Evolutionary conservation across 1,284 basidiomycete genomes (phyloP).

Genomic region (Tilletia walkeri): DNA sequence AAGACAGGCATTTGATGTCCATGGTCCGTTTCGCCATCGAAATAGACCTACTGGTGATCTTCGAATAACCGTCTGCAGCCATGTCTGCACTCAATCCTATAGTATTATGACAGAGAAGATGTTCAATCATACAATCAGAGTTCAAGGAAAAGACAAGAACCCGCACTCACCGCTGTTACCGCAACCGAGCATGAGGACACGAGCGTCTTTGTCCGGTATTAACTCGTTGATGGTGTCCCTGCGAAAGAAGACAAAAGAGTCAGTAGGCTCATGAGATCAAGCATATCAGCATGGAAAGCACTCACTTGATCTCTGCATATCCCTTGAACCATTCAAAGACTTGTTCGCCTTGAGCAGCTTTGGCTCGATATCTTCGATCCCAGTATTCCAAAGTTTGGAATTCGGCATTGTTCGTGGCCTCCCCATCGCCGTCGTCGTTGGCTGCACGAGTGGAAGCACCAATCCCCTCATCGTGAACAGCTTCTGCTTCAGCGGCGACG

Average conservation of each 20-base stretch:
- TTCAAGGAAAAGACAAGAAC: neutral
- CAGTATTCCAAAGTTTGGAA: slow-evolving; percentile 16
- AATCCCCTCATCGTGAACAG: neutral
- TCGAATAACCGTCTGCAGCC: slow-evolving; percentile 35
- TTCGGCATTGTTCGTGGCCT: slow-evolving; percentile 13
- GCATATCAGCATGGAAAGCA: neutral
- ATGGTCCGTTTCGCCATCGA: too few species aligned
- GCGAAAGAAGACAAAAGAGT: neutral
- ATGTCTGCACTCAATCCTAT: slow-evolving; percentile 41
- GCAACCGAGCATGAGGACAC: slow-evolving; percentile 52
- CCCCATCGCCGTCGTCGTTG: slow-evolving; percentile 3
- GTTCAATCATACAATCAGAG: neutral
- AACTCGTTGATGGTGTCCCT: slow-evolving; percentile 37
- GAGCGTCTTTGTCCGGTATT: slow-evolving; percentile 29
- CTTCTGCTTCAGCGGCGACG: neutral
- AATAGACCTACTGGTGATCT: slow-evolving; percentile 34
- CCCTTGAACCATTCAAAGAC: slow-evolving; percentile 12
- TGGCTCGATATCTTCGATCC: slow-evolving; percentile 11
- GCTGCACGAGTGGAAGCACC: neutral
- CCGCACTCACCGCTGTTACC: slow-evolving; percentile 40
- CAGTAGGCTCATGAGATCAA: too few species aligned
- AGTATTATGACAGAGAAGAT: neutral
- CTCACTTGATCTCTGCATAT: slow-evolving; percentile 13
- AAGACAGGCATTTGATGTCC: neutral
- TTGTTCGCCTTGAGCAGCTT: slow-evolving; percentile 13